Conservation (phyloP, 2,329 filamentous ascomycete species). For the Dryadomyces quercus-mongolicae region DNA sequence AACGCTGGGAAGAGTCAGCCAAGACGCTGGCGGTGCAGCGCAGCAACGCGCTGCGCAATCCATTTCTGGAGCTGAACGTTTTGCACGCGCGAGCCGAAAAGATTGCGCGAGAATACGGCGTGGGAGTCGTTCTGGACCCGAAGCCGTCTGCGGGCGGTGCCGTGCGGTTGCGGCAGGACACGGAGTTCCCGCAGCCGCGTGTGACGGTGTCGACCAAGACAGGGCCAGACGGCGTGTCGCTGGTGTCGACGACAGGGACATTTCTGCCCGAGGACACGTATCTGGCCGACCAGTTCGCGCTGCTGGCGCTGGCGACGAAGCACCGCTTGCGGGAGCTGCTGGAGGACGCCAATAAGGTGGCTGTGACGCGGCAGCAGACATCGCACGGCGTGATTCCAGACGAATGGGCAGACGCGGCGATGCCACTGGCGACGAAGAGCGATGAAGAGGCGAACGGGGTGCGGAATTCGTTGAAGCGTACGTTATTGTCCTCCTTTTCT, state of each 20-base stretch:
- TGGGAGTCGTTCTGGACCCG: constrained; percentile 42
- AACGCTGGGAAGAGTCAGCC: constrained; percentile 54
- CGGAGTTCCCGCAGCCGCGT: constrained; percentile 36
- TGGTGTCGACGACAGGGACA: constrained; percentile 51
- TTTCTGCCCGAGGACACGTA: constrained; percentile 66
- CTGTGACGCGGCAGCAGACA: constrained; percentile 59
- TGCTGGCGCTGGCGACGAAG: constrained; percentile 73
- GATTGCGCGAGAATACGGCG: constrained; percentile 44
- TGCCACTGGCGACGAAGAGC: constrained; percentile 25
- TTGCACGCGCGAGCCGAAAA: constrained; percentile 45
- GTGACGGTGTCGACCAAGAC: constrained; percentile 42
- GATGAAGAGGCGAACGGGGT: constrained; percentile 38
- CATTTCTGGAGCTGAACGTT: constrained; percentile 58
- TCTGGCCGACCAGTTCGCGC: constrained; percentile 69
- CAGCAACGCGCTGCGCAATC: constrained; percentile 59
- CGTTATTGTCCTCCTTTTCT: constrained; percentile 15
- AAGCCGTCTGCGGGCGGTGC: constrained; percentile 30
- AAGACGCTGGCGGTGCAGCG: constrained; percentile 45
- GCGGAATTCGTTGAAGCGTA: constrained; percentile 49
- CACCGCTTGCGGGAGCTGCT: constrained; percentile 65
- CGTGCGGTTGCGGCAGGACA: constrained; percentile 36
- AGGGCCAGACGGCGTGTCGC: constrained; percentile 47
- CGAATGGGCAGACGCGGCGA: constrained; percentile 64
- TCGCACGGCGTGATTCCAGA: constrained; percentile 69
- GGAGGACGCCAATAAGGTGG: constrained; percentile 62